These are phyloP conservation scores for Achaetomium macrosporum DNA, from an alignment of 2,329 filamentous ascomycete species.

Conservation along the genomic window DNA sequence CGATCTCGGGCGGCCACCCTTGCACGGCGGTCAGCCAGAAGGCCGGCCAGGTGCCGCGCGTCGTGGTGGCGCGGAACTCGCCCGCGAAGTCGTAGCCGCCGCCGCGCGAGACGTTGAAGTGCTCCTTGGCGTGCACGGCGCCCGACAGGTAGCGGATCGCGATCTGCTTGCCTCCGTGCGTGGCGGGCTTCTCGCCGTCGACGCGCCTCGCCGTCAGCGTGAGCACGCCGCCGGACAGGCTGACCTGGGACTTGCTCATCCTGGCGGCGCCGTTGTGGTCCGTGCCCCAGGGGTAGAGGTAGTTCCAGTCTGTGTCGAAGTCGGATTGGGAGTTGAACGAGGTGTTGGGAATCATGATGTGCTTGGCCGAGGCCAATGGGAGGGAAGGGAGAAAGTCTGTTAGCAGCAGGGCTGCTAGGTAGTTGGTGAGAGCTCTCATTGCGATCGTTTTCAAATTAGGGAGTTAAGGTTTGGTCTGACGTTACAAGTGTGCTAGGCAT, in stretches of 20 bases:
- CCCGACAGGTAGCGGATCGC: slow-evolving; percentile 49
- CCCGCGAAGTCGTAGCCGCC: slow-evolving; percentile 39
- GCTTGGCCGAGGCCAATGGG: slow-evolving; percentile 21
- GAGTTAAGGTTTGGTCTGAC: too few relatives aligned
- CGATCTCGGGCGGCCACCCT: slow-evolving; percentile 54
- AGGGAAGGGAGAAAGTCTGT: background rate
- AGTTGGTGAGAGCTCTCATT: slow-evolving; percentile 4
- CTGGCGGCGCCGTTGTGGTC: slow-evolving; percentile 53
- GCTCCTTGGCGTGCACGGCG: slow-evolving; percentile 35
- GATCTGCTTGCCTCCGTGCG: slow-evolving; percentile 35
- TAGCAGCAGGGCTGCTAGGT: slow-evolving; percentile 14
- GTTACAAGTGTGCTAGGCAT: too few relatives aligned
- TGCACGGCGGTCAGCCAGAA: slow-evolving; percentile 53
- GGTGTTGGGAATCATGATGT: slow-evolving; percentile 35
- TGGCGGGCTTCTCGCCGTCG: slow-evolving; percentile 34
- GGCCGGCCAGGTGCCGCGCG: slow-evolving; percentile 49
- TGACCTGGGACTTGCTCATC: slow-evolving; percentile 44
- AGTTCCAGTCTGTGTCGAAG: slow-evolving; percentile 42
- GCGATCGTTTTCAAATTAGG: background rate
- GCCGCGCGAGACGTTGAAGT: slow-evolving; percentile 34
- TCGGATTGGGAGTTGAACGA: slow-evolving; percentile 34
- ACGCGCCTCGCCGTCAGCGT: slow-evolving; percentile 44
- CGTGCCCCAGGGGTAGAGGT: slow-evolving; percentile 53
- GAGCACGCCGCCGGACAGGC: slow-evolving; percentile 36
- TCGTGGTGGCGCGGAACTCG: slow-evolving; percentile 36